phyloP scores from a whole-genome alignment of 441 rosid genomes.

The Populus hybrid region DNA sequence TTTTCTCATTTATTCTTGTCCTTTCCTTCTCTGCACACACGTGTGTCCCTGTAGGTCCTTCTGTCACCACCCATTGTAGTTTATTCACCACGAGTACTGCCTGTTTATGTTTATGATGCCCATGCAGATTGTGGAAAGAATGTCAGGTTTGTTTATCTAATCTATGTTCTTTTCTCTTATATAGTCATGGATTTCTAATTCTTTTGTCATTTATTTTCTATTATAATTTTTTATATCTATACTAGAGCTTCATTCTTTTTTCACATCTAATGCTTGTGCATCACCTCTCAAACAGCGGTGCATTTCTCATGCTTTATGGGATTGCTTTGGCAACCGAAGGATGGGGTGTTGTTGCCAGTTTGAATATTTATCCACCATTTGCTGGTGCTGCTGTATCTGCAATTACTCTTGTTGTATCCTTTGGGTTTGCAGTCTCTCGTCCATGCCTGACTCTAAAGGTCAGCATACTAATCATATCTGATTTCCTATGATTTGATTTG shows the following conservation, averaged over 20 bases:
- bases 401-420: slow-evolving; percentile 95
- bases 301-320: slow-evolving; percentile 98
- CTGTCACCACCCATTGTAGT: slow-evolving; percentile 99
- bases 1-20: slow-evolving; percentile 15
- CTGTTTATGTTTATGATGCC: slow-evolving; percentile 98
- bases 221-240: neutral
- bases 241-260: slow-evolving; percentile 11
- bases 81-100: slow-evolving; percentile 98
- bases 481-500: slow-evolving; percentile 13
- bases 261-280: slow-evolving; percentile 21
- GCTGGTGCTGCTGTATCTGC: slow-evolving; percentile 99
- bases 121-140: slow-evolving; percentile 99
- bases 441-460: slow-evolving; percentile 99
- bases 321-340: slow-evolving; percentile 99
- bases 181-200: slow-evolving; percentile 6
- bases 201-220: slow-evolving; percentile 5
- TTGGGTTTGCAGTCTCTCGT: slow-evolving; percentile 99
- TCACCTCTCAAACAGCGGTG: slow-evolving; percentile 55
- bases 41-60: slow-evolving; percentile 67
- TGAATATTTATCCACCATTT: slow-evolving; percentile 96
- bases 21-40: neutral
- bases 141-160: slow-evolving; percentile 75
- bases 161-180: slow-evolving; percentile 6
- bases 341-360: slow-evolving; percentile 99
- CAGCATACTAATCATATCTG: slow-evolving; percentile 16